Conservation (phyloP, 1,284 basidiomycete species). For the Tremellales sp. region DNA sequence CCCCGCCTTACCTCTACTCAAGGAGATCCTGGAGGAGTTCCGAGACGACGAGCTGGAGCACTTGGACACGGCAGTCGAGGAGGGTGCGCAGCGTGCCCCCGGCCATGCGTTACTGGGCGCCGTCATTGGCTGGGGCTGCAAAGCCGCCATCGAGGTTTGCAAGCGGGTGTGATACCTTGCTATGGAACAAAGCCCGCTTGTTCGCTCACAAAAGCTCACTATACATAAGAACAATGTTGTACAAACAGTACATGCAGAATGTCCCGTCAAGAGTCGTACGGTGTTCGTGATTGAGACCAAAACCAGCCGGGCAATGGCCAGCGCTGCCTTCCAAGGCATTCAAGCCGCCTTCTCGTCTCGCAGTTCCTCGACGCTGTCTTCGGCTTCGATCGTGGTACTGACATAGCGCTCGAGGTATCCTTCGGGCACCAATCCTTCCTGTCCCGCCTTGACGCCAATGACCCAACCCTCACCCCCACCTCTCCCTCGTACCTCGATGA, state of each 20-base stretch:
- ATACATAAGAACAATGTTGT: background rate
- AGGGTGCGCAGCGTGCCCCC: conserved; percentile 85
- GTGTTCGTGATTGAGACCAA: too few species aligned
- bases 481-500: conserved; percentile 39
- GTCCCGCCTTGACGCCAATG: conserved; percentile 26
- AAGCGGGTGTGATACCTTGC: conserved; percentile 58
- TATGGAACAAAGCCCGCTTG: background rate
- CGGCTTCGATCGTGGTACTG: too few species aligned
- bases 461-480: conserved; percentile 47
- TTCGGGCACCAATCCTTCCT: conserved; percentile 44
- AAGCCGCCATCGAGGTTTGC: conserved; percentile 82
- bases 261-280: background rate
- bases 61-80: conserved; percentile 83
- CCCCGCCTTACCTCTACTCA: conserved; percentile 73
- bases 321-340: too few species aligned
- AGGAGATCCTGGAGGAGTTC: conserved; percentile 74
- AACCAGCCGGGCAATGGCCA: too few species aligned
- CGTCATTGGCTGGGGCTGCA: conserved; percentile 79
- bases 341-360: background rate
- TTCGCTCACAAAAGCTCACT: background rate
- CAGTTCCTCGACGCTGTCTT: too few species aligned
- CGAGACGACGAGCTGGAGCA: conserved; percentile 94
- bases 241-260: background rate
- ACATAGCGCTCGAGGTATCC: conserved; percentile 31
- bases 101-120: conserved; percentile 86